Evolutionary conservation across 257 asterid species (phyloP), one percentile per base, ranked within the genome.

Genomic region (Asclepias syriaca): DNA sequence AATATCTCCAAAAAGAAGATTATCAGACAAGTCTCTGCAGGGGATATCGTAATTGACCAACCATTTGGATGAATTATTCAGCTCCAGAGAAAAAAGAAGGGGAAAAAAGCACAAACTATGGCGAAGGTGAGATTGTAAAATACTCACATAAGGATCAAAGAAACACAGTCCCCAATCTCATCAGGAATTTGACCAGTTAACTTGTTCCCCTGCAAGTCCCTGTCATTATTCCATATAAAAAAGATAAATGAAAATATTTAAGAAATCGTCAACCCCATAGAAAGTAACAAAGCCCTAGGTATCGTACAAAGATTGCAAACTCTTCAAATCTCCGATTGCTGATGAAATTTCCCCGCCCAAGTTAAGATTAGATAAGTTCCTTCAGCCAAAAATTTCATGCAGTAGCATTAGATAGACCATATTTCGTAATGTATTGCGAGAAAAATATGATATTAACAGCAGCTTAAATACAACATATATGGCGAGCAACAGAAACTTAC

Each of bases 331-430:
- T 65, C 96, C 98, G 72, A 92, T 74, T 54, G 97, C 94, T 4
- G 96, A 80, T 51, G 99, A 90, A 74, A 95, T 89, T 80, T 92
- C 98, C 40, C 99, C 99, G 15, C 96, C 96, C 84, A 95, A 75
- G 81, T 88, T 90, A 72, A 95, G 83, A 80, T 80, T 87, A 61
- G 99, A 95, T 72, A 95, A 87, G 84, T 95, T 95, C 84, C 99
- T 95, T 55, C 71, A 68, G 32, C 66, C 54, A 72, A 54, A 16
- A 79, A 60, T 27, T 58, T 65, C 72, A 4, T 5, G 57, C 2
- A 39, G 18, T 21, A 76, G 24, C 22, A 6, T 67, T 12, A 60
- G 27, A 34, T 59, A 21, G 13, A 53, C 10, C 34, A 65, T 10
- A 59, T 64, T 32, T 34, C 56, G 19, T 4, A 32, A 63, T 11